Evolutionary conservation across 352 stramenopile species (phyloP).

Genomic region (Peronospora farinosa): DNA sequence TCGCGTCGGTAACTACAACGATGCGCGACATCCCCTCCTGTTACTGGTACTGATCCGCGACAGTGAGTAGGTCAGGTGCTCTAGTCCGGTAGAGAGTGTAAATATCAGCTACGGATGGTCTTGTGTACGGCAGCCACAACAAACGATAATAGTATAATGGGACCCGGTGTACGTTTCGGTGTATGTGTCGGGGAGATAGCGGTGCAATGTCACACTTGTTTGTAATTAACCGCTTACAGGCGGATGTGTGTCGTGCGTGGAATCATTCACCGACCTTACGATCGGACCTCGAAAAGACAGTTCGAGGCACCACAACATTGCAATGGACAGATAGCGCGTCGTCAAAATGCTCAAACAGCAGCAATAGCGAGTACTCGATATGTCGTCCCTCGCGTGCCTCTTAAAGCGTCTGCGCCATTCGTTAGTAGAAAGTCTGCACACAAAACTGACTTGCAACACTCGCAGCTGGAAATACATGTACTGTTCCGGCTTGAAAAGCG

Average conservation of each 20-base stretch:
- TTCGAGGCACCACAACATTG: conserved; percentile 4
- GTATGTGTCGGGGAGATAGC: neutral
- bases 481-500: neutral
- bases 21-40: conserved; percentile 7
- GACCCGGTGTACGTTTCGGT: neutral
- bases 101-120: conserved; percentile 4
- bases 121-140: neutral
- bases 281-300: conserved; percentile 12
- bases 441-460: conserved; percentile 6
- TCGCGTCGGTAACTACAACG: conserved; percentile 13
- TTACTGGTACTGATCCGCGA: too few relatives aligned
- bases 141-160: neutral
- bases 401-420: neutral
- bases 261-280: conserved; percentile 15
- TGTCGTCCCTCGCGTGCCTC: neutral
- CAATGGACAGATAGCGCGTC: neutral
- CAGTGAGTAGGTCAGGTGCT: too few relatives aligned
- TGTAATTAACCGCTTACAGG: conserved; percentile 20
- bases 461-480: too few relatives aligned
- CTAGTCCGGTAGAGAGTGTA: neutral
- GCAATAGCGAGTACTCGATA: too few relatives aligned
- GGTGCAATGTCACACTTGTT: conserved; percentile 2
- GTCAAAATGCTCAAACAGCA: neutral
- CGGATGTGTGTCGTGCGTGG: conserved; percentile 3
- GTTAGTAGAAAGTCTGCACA: conserved; percentile 2